Evolutionary conservation across 805 yeast species (phyloP), one percentile per base, ranked within the genome.

Genomic region (Starmerella tilneyi): DNA sequence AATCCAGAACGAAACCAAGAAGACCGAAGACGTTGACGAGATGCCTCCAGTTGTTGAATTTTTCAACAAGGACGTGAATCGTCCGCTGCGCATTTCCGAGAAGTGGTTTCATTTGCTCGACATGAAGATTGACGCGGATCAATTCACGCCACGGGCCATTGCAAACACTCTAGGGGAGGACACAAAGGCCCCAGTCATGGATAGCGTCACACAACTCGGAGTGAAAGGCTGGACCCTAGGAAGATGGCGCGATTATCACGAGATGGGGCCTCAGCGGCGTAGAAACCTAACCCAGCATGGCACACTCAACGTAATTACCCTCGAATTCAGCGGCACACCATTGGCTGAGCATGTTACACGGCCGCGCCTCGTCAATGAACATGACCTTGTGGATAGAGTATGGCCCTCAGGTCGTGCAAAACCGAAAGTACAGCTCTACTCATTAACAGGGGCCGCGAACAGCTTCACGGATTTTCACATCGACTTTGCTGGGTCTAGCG

Each of bases 401-500:
- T 86, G 94, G 86, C 72, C 66, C 1, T 49, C 50, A 3, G 36
- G 26, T 20, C 33, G 41, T 17, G 57, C 51, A 0, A 47, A 44
- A 4, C 69, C 70, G 2, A 63, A 64, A 36, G 68, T 64, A 2
- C 76, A 85, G 17, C 75, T 79, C 44, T 86, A 86, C 59, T 79
- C 94, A 50, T 67, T 86, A 32, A 86, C 86, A 94, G 81, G 94
- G 0, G 94, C 84, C 2, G 66, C 70, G 21, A 75, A 79, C 48
- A 77, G 92, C 2, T 86, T 74, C 59, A 86, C 96, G 0, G 96
- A 86, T 59, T 86, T 85, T 63, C 96, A 86, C 61, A 69, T 86
- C 34, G 96, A 86, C 61, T 86, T 86, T 61, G 92, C 94, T 2
- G 96, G 95, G 0, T 83, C 95, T 0, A 81, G 92, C 1, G 96